Conservation (phyloP, 495 filamentous ascomycete genomes). For the Patellaria atrata region DNA sequence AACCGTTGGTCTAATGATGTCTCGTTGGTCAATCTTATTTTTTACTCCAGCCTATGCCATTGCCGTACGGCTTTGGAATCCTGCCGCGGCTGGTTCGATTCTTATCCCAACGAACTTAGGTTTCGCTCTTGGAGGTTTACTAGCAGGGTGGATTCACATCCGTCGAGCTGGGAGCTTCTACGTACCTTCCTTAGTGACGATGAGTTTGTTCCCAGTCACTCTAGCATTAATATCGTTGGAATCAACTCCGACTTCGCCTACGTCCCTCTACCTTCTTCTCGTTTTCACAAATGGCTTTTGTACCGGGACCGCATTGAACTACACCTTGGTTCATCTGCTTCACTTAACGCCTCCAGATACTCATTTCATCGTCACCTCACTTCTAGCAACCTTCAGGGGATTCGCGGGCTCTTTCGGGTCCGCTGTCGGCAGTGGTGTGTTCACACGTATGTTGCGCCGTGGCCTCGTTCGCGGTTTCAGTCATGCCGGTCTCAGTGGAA, state of each 20-base stretch:
- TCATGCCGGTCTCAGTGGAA: conserved; percentile 33
- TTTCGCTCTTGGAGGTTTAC: conserved; percentile 53
- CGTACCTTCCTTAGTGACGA: conserved; percentile 38
- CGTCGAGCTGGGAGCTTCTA: conserved; percentile 52
- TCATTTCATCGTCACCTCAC: conserved; percentile 56
- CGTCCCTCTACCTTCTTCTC: conserved; percentile 34
- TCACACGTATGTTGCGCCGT: conserved; percentile 43
- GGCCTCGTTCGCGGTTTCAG: conserved; percentile 43
- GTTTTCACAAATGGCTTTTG: conserved; percentile 54
- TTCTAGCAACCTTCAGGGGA: conserved; percentile 58
- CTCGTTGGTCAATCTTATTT: conserved; percentile 64
- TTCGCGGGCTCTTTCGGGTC: conserved; percentile 65
- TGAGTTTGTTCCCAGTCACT: conserved; percentile 38
- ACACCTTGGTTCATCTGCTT: conserved; percentile 60
- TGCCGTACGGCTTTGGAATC: conserved; percentile 48
- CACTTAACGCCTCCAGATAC: conserved; percentile 45
- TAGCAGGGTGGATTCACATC: conserved; percentile 58
- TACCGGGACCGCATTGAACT: conserved; percentile 58
- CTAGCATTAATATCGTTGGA: conserved; percentile 36
- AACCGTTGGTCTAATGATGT: conserved; percentile 58
- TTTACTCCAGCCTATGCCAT: conserved; percentile 63
- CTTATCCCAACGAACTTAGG: conserved; percentile 63
- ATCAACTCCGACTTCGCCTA: conserved; percentile 33
- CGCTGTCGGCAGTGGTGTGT: conserved; percentile 62
- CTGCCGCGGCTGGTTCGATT: conserved; percentile 52